Percentiles rank a stretch among this genome's conserved stretches.
These are phyloP conservation scores for Saccharomycopsis sp. DNA, from an alignment of 805 yeast species.

Conservation along the genomic window DNA sequence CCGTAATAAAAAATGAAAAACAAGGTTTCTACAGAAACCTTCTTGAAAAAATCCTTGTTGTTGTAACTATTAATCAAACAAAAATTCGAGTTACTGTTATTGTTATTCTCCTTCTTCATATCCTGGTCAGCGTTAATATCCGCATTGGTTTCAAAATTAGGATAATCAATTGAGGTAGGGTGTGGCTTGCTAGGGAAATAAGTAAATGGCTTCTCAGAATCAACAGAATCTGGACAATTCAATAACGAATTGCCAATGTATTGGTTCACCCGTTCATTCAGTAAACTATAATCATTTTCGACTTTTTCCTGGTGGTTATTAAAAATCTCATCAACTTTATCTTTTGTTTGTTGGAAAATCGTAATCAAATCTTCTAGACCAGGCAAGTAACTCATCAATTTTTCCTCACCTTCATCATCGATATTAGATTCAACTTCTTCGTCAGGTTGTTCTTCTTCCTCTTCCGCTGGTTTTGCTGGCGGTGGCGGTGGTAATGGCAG, in stretches of 20 bases:
- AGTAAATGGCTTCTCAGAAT: constrained; percentile 73
- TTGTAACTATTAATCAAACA: constrained; percentile 52
- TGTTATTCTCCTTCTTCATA: constrained; percentile 22
- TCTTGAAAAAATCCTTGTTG: constrained; percentile 52
- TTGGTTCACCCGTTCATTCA: constrained; percentile 34
- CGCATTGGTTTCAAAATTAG: constrained; percentile 28
- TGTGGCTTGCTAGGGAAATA: constrained; percentile 73
- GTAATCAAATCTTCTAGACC: constrained; percentile 26
- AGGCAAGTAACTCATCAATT: constrained; percentile 13
- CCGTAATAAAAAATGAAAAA: constrained; percentile 86
- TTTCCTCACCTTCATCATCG: constrained; percentile 17
- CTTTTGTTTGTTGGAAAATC: constrained; percentile 29
- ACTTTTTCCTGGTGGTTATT: constrained; percentile 33
- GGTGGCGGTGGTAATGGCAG: constrained; percentile 19
- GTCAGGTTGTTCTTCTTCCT: constrained; percentile 14
- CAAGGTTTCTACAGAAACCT: constrained; percentile 78
- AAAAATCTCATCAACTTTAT: constrained; percentile 22
- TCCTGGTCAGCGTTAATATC: constrained; percentile 14
- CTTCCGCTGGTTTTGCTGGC: constrained; percentile 16
- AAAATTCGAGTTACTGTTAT: constrained; percentile 27
- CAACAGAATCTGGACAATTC: constrained; percentile 90
- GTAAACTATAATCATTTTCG: constrained; percentile 37
- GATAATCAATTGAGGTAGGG: constrained; percentile 86
- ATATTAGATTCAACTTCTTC: constrained; percentile 23
- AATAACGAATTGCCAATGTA: constrained; percentile 71